Evolutionary conservation across 768 basidiomycete genomes (phyloP).

Genomic region (Royoungia palumana): DNA sequence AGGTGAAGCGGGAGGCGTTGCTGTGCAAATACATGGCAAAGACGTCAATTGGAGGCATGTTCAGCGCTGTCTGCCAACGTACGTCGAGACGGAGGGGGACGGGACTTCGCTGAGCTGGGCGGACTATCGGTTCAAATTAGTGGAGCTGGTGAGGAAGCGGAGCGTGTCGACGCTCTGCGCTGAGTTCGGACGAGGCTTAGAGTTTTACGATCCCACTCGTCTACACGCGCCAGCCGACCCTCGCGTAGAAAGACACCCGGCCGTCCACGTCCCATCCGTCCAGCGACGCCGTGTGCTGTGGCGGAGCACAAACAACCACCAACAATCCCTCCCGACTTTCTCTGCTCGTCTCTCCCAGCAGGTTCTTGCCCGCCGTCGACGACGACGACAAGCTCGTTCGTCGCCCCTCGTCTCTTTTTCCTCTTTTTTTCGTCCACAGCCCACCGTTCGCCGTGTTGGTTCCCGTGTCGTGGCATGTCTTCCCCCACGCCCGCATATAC

Average conservation of each 20-base stretch:
- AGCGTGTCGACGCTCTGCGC: constrained; percentile 12
- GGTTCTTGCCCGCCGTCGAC: background rate
- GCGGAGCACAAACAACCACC: constrained; percentile 19
- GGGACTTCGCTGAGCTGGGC: constrained; percentile 36
- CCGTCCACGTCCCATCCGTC: too few species aligned
- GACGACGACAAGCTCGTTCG: background rate
- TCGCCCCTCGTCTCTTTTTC: constrained; percentile 1
- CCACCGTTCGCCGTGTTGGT: constrained; percentile 27
- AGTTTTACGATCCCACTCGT: too few species aligned
- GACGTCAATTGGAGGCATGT: constrained; percentile 24
- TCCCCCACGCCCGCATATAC: constrained; percentile 35
- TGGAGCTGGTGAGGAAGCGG: constrained; percentile 21
- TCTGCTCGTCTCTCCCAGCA: constrained; percentile 26
- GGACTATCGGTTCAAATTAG: constrained; percentile 27
- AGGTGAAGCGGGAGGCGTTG: constrained; percentile 6
- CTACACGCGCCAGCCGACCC: too few species aligned
- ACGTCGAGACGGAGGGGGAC: constrained; percentile 19
- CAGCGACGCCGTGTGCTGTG: too few species aligned
- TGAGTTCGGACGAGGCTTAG: constrained; percentile 33
- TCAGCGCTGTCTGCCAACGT: constrained; percentile 21
- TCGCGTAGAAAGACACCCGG: too few species aligned
- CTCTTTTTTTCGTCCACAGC: background rate
- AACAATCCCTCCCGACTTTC: constrained; percentile 26
- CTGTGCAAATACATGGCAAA: constrained; percentile 22
- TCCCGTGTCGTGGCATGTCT: constrained; percentile 42